Evolutionary conservation across 2,329 filamentous ascomycete species (phyloP).

Genomic region (Claviceps sp.): DNA sequence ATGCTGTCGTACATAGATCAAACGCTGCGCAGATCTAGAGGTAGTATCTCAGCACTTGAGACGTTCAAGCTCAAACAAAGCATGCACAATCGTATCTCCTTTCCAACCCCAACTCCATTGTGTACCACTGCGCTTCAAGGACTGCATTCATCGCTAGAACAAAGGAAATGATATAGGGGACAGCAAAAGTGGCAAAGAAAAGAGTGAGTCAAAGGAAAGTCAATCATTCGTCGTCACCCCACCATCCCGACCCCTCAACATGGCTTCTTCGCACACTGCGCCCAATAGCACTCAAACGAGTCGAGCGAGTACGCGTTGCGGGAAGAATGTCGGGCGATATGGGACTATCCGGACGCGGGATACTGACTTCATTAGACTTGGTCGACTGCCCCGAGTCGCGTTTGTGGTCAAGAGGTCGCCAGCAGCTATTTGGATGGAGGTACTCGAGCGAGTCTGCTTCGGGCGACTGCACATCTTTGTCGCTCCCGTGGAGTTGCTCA

Average conservation of each 20-base stretch:
- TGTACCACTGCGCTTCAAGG: too few relatives aligned
- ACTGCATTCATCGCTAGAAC: too few relatives aligned
- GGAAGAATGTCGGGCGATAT: conserved; percentile 22
- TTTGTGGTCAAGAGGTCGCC: neutral
- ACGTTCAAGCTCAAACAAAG: neutral
- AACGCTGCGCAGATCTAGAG: neutral
- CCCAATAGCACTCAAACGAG: conserved; percentile 23
- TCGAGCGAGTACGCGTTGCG: conserved; percentile 21
- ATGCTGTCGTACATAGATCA: too few relatives aligned
- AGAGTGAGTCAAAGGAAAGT: neutral
- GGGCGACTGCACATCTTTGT: conserved; percentile 2
- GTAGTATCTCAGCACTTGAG: conserved; percentile 2
- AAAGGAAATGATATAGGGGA: too few relatives aligned
- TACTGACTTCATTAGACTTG: conserved; percentile 11
- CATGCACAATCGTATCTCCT: neutral
- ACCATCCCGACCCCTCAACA: conserved; percentile 20
- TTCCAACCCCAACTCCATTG: neutral
- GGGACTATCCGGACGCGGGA: conserved; percentile 29
- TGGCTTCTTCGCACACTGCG: conserved; percentile 10
- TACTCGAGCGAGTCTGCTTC: conserved; percentile 8
- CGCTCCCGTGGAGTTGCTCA: neutral
- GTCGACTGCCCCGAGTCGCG: neutral
- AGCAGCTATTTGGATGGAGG: conserved; percentile 3
- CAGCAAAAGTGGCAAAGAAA: neutral
- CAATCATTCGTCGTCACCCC: conserved; percentile 26